These are phyloP conservation scores for Fereydounia khargensis DNA, from an alignment of 1,284 basidiomycete genomes.

Conservation along the genomic window DNA sequence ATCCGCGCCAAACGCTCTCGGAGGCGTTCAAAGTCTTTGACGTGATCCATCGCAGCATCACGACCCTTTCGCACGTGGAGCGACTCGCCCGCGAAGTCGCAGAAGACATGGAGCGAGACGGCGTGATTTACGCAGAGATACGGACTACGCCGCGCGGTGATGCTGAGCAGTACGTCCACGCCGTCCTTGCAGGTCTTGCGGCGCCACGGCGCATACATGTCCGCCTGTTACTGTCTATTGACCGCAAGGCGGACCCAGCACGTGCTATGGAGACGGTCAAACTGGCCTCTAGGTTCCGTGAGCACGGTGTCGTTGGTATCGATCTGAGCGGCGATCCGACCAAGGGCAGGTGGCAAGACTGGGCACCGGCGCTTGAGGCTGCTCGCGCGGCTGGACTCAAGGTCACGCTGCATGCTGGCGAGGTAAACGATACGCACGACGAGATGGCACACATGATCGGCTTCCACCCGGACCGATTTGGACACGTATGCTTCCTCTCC, in stretches of 20 bases:
- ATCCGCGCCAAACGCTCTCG: slow-evolving; percentile 7
- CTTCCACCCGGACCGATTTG: slow-evolving; percentile 24
- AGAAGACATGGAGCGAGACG: slow-evolving; percentile 20
- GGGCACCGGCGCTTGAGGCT: slow-evolving; percentile 3
- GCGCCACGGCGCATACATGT: too few species aligned
- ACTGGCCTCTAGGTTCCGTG: slow-evolving; percentile 4
- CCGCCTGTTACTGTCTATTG: slow-evolving; percentile 25
- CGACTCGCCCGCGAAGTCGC: slow-evolving; percentile 18
- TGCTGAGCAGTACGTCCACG: slow-evolving; percentile 7
- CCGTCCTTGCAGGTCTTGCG: slow-evolving; percentile 12
- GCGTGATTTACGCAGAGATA: slow-evolving; percentile 34
- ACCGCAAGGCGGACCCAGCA: slow-evolving; percentile 7
- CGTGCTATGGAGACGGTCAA: slow-evolving; percentile 7
- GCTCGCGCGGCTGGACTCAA: slow-evolving; percentile 16
- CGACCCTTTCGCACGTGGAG: slow-evolving; percentile 8
- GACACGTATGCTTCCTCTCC: slow-evolving; percentile 32
- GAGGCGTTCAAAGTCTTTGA: slow-evolving; percentile 25
- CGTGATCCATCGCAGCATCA: slow-evolving; percentile 22
- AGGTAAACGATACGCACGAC: slow-evolving; percentile 7
- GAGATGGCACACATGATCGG: slow-evolving; percentile 21
- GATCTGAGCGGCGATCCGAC: slow-evolving; percentile 35
- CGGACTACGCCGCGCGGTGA: slow-evolving; percentile 20
- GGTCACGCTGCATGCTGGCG: slow-evolving; percentile 29
- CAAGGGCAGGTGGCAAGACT: slow-evolving; percentile 8
- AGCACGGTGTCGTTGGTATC: slow-evolving; percentile 13